Evolutionary conservation across 176 grass and related monocot genomes (phyloP), one percentile per base, ranked within the genome.

Genomic region (Carex scoparia): DNA sequence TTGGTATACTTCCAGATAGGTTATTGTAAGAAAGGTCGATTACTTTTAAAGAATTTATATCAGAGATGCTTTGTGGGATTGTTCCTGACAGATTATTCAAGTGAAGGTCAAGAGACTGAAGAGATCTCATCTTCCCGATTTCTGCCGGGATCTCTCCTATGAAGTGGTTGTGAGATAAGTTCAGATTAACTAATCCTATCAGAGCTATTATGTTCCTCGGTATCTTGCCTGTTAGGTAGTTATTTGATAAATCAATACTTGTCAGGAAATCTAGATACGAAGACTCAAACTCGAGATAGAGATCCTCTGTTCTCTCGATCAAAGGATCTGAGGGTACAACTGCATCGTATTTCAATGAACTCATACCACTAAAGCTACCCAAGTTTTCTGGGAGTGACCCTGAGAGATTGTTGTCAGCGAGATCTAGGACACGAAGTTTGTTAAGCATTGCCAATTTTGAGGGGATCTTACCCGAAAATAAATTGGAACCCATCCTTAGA

Each of bases 381-480:
- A 8, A 10, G 54, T 55, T 57, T 79, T 19, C 10, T 69, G 54
- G 87, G 79, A 16, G 84, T 84, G 56, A 0, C 27, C 15, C 89
- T 79, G 65, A 87, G 14, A 81, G 49, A 46, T 91, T 90, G 32
- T 23, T 38, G 1, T 85, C 90, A 31, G 78, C 3, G 51, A 84
- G 62, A 33, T 79, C 33, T 53, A 63, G 80, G 15, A 83, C 86
- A 5, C 69, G 69, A 1, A 94, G 30, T 10, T 87, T 76, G 23
- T 88, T 53, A 10, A 77, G 49, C 40, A 11, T 40, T 55, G 23
- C 49, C 10, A 77, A 67, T 10, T 83, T 87, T 46, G 33, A 85
- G 32, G 87, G 89, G 65, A 94, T 94, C 15, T 37, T 66, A 79
- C 91, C 91, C 5, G 81, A 85, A 3, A 94, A 63, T 68, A 82